phyloP scores from a whole-genome alignment of 2,329 filamentous ascomycete genomes.

The Ascochyta rabiei region DNA sequence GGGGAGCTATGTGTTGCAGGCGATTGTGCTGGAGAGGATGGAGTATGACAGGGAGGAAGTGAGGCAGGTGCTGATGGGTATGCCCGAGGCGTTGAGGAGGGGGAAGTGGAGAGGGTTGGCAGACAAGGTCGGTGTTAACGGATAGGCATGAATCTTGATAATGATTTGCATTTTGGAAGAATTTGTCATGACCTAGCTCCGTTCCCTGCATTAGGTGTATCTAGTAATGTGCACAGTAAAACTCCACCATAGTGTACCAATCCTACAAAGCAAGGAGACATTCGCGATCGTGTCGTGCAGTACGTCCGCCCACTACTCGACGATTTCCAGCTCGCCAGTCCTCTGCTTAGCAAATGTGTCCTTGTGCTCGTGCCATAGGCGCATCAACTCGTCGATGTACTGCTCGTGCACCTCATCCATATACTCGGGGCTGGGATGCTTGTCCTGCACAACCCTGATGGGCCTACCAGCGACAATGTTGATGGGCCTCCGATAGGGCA shows the following conservation, averaged over 20 bases:
- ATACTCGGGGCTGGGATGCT: slow-evolving; percentile 73
- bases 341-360: slow-evolving; percentile 71
- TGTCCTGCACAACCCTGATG: slow-evolving; percentile 69
- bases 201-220: background rate
- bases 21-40: slow-evolving; percentile 37
- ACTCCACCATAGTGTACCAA: background rate
- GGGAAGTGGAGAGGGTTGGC: slow-evolving; percentile 35
- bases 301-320: slow-evolving; percentile 53
- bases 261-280: background rate
- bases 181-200: too few species aligned
- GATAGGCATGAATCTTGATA: background rate
- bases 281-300: background rate
- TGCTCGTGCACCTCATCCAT: slow-evolving; percentile 79
- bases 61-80: slow-evolving; percentile 23
- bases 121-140: slow-evolving; percentile 26
- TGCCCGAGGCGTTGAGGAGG: slow-evolving; percentile 33
- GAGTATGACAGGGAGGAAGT: slow-evolving; percentile 32
- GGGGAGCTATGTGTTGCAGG: slow-evolving; percentile 38
- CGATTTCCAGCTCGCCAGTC: slow-evolving; percentile 69
- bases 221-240: background rate
- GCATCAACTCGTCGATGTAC: slow-evolving; percentile 77
- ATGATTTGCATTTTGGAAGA: too few species aligned
- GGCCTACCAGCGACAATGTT: slow-evolving; percentile 90
- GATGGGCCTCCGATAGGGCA: slow-evolving; percentile 87
- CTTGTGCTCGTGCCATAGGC: slow-evolving; percentile 79